Evolutionary conservation across 2,329 filamentous ascomycete species (phyloP).

Genomic region (Polychaeton citri): DNA sequence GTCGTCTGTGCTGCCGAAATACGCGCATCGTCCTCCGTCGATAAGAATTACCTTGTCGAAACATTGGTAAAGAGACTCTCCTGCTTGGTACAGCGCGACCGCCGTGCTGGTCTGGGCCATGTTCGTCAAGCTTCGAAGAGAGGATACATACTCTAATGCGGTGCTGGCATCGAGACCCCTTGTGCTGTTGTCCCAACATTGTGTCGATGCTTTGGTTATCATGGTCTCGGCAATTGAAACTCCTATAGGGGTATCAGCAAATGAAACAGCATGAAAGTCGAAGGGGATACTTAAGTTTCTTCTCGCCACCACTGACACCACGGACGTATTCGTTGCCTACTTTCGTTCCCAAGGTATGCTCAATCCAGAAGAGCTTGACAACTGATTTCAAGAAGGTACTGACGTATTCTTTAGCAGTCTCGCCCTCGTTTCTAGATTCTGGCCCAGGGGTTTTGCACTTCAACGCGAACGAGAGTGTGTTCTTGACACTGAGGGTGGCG

Average conservation of each 20-base stretch:
- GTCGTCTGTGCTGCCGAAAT: constrained; percentile 46
- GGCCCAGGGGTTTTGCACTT: constrained; percentile 77
- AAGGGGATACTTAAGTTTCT: constrained; percentile 28
- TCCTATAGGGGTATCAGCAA: constrained; percentile 6
- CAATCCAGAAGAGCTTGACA: constrained; percentile 87
- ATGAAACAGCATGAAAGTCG: background rate
- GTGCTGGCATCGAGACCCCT: constrained; percentile 36
- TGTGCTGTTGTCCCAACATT: constrained; percentile 34
- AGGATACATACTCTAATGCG: constrained; percentile 41
- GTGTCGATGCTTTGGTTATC: constrained; percentile 27
- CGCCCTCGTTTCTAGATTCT: constrained; percentile 48
- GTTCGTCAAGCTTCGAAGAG: constrained; percentile 51
- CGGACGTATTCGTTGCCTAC: constrained; percentile 73
- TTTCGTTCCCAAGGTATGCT: constrained; percentile 72
- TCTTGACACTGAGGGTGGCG: constrained; percentile 72
- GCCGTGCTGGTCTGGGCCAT: constrained; percentile 46
- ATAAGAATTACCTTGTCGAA: constrained; percentile 60
- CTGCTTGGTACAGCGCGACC: constrained; percentile 56
- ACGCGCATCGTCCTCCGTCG: constrained; percentile 52
- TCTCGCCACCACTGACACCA: constrained; percentile 47
- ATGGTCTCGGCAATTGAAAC: constrained; percentile 37
- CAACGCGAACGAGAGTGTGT: constrained; percentile 74
- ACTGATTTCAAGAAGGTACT: constrained; percentile 32
- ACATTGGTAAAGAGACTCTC: constrained; percentile 54
- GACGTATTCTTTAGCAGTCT: constrained; percentile 55